Conservation (phyloP, 306 rosid species). For the Urtica urens region DNA sequence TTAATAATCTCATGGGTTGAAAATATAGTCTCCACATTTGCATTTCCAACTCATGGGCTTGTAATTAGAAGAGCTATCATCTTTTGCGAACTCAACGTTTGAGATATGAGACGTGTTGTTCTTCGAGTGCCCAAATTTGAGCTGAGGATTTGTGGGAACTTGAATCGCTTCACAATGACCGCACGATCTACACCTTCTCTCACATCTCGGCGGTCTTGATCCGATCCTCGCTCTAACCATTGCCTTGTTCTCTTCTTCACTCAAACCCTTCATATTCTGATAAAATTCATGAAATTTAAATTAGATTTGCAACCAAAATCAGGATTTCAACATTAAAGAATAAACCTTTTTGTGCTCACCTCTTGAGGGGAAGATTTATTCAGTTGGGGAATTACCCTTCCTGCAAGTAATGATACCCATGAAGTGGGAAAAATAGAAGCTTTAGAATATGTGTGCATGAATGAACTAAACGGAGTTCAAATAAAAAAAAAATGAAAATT, state of each 20-base stretch:
- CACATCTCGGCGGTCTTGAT: conserved; percentile 89
- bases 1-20: conserved; percentile 44
- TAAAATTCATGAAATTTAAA: not conserved
- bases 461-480: not conserved
- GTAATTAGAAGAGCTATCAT: conserved; percentile 60
- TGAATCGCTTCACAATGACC: conserved; percentile 58
- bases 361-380: conserved; percentile 27
- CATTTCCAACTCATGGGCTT: conserved; percentile 98
- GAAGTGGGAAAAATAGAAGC: not conserved
- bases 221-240: conserved; percentile 55
- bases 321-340: not conserved
- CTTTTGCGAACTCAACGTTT: conserved; percentile 28
- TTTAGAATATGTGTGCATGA: not conserved
- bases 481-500: not conserved
- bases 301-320: not conserved
- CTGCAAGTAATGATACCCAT: conserved; percentile 27
- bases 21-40: conserved; percentile 75
- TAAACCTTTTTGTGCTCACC: conserved; percentile 21
- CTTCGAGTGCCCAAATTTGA: conserved; percentile 26
- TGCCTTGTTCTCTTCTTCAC: conserved; percentile 25
- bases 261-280: conserved; percentile 19
- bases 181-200: conserved; percentile 65
- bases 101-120: conserved; percentile 31
- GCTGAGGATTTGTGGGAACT: conserved; percentile 47
- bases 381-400: conserved; percentile 29